Evolutionary conservation across 495 filamentous ascomycete species (phyloP).

Genomic region (Daldinia vernicosa): DNA sequence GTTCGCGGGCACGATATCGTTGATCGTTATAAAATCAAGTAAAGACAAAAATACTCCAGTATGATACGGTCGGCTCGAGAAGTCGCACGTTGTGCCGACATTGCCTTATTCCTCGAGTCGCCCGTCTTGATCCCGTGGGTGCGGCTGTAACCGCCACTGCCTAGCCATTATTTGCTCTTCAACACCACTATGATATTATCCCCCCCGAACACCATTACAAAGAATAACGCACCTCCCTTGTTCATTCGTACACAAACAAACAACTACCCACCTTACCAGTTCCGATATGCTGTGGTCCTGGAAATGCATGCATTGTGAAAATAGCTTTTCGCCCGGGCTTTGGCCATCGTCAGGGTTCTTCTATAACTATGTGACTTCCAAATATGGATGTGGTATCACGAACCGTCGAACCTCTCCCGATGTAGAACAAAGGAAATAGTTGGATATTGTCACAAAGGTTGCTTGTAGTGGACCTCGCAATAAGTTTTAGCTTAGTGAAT

Average conservation of each 20-base stretch:
- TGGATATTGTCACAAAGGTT: conserved; percentile 48
- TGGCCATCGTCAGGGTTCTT: conserved; percentile 41
- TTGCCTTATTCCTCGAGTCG: conserved; percentile 32
- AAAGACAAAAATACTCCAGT: conserved; percentile 27
- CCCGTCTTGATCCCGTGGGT: conserved; percentile 8
- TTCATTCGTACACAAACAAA: conserved; percentile 48
- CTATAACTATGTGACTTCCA: conserved; percentile 45
- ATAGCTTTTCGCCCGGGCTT: conserved; percentile 42
- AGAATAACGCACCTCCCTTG: conserved; percentile 27
- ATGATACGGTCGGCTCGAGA: conserved; percentile 32
- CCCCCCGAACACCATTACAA: conserved; percentile 41
- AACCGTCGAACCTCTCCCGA: conserved; percentile 39
- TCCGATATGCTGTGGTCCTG: conserved; percentile 45
- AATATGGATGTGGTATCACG: conserved; percentile 45
- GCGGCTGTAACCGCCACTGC: conserved; percentile 20
- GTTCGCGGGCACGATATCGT: conserved; percentile 32
- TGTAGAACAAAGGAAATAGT: conserved; percentile 46
- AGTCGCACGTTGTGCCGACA: conserved; percentile 19
- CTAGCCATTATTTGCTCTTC: conserved; percentile 29
- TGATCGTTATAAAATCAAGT: conserved; percentile 30
- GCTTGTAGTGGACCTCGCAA: conserved; percentile 25
- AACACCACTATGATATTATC: conserved; percentile 39
- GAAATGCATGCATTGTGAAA: conserved; percentile 46
- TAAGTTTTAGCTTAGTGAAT: conserved; percentile 6
- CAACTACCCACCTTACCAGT: conserved; percentile 41